These are phyloP conservation scores for Arthrinium phaeospermum DNA, from an alignment of 2,329 filamentous ascomycete genomes.

Conservation along the genomic window DNA sequence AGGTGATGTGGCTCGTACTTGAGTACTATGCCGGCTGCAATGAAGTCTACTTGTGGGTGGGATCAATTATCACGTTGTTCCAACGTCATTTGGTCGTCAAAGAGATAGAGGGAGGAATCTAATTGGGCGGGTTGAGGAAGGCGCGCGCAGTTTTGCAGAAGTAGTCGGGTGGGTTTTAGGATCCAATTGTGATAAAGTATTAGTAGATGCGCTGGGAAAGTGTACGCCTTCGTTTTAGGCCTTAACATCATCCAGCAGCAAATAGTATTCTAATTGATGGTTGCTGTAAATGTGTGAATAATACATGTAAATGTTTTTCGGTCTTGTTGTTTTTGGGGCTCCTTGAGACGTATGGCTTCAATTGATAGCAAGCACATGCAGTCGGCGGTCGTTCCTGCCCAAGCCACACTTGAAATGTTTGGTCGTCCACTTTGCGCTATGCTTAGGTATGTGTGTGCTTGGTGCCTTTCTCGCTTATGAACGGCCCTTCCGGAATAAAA, in stretches of 20 bases:
- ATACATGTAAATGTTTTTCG: not conserved
- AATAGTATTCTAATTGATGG: no score
- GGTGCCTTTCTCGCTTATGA: not conserved
- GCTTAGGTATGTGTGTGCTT: not conserved
- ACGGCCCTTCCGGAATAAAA: not conserved
- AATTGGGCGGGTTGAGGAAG: not conserved
- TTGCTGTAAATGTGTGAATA: not conserved
- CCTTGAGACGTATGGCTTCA: not conserved
- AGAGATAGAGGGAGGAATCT: not conserved
- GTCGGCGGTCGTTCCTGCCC: not conserved
- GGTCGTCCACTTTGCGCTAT: not conserved
- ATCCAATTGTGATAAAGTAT: not conserved
- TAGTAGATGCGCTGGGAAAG: not conserved
- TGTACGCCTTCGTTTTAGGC: not conserved
- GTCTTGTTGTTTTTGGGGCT: not conserved
- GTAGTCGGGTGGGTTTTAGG: not conserved
- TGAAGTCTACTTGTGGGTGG: not conserved
- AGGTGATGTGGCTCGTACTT: not conserved
- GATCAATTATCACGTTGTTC: not conserved
- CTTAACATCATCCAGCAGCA: not conserved
- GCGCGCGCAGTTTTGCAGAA: not conserved
- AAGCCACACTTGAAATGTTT: not conserved
- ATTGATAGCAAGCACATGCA: not conserved
- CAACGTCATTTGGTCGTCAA: constrained; percentile 7
- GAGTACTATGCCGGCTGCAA: not conserved